These are phyloP conservation scores for Boletus barrowsii DNA, from an alignment of 768 basidiomycete species.

Conservation along the genomic window DNA sequence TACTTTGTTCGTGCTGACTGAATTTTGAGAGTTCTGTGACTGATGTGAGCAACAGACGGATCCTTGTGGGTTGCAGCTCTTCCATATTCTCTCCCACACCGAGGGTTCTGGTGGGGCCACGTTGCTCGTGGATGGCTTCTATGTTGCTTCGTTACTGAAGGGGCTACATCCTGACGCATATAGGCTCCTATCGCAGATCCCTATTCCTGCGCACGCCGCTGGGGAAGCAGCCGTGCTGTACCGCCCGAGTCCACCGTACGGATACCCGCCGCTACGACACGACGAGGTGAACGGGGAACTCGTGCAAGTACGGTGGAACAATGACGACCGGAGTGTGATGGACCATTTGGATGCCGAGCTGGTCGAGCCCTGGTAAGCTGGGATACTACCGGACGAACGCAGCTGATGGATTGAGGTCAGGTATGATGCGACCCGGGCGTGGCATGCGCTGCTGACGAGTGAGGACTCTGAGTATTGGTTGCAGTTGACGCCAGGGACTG, in stretches of 20 bases:
- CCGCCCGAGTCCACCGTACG: constrained; percentile 50
- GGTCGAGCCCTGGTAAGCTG: constrained; percentile 69
- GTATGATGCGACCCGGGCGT: constrained; percentile 78
- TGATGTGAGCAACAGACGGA: constrained; percentile 58
- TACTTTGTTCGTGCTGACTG: constrained; percentile 37
- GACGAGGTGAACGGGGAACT: constrained; percentile 59
- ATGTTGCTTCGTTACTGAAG: constrained; percentile 78
- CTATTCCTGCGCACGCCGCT: constrained; percentile 83
- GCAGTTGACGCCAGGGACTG: constrained; percentile 83
- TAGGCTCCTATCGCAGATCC: constrained; percentile 59
- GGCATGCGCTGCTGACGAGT: constrained; percentile 73
- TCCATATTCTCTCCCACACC: constrained; percentile 86
- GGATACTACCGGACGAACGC: neutral
- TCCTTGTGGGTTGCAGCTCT: constrained; percentile 92
- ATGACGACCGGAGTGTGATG: constrained; percentile 87
- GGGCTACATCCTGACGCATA: constrained; percentile 71
- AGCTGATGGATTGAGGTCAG: constrained; percentile 29
- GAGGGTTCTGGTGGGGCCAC: constrained; percentile 82
- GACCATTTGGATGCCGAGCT: constrained; percentile 50
- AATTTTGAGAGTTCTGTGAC: constrained; percentile 3
- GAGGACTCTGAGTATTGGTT: constrained; percentile 91
- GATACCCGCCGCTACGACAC: constrained; percentile 73
- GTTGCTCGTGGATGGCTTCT: constrained; percentile 95
- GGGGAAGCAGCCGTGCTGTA: constrained; percentile 66
- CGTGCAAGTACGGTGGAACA: constrained; percentile 87